These are phyloP conservation scores for Ziziphus jujuba DNA, from an alignment of 306 rosid species.

Conservation along the genomic window DNA sequence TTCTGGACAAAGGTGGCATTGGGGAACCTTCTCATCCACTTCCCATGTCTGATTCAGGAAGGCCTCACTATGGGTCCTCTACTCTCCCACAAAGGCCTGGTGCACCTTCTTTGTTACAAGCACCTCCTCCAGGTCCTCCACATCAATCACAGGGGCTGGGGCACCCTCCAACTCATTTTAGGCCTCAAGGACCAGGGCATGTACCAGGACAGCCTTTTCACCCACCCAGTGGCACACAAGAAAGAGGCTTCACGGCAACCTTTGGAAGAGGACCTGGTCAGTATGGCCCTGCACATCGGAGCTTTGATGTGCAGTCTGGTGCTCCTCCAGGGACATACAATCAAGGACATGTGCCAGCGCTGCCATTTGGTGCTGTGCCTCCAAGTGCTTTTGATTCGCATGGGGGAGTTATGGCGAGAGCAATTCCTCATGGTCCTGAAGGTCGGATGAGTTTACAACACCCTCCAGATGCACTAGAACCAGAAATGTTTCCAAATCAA, in stretches of 20 bases:
- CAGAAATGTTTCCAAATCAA: constrained; percentile 30
- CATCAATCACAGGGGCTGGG: constrained; percentile 43
- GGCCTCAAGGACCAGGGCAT: constrained; percentile 53
- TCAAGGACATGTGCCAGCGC: constrained; percentile 55
- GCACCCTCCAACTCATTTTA: constrained; percentile 37
- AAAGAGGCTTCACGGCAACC: constrained; percentile 32
- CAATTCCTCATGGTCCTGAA: constrained; percentile 56
- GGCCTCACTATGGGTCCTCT: constrained; percentile 39
- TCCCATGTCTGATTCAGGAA: constrained; percentile 37
- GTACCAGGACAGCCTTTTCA: constrained; percentile 33
- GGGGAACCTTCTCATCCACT: constrained; percentile 15
- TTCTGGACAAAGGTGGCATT: constrained; percentile 18
- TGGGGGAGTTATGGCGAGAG: constrained; percentile 43
- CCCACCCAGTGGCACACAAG: constrained; percentile 26
- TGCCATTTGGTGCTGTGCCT: constrained; percentile 47
- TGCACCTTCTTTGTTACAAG: constrained; percentile 36
- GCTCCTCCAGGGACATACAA: constrained; percentile 46
- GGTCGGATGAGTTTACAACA: constrained; percentile 37
- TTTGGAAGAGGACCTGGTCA: constrained; percentile 38
- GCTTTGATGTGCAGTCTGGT: constrained; percentile 40
- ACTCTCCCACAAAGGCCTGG: constrained; percentile 42
- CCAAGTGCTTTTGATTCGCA: constrained; percentile 53
- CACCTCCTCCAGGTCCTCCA: constrained; percentile 49
- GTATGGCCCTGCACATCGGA: constrained; percentile 39
- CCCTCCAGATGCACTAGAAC: constrained; percentile 28